phyloP scores from a whole-genome alignment of 345 rosid species.

The Physaria fendleri region DNA sequence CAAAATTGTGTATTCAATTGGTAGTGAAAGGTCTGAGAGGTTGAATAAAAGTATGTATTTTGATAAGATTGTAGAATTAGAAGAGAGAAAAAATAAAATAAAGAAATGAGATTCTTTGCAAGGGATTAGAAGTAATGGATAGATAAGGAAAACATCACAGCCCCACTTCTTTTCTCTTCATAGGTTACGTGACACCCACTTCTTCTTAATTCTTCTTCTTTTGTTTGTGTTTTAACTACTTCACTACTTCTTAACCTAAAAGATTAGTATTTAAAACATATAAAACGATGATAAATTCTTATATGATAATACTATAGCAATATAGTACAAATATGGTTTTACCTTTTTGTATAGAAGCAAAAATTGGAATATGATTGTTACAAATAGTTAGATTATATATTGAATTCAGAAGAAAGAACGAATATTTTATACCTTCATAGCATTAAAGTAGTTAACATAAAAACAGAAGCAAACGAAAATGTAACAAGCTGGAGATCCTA shows the following conservation, averaged over 20 bases:
- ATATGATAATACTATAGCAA: background rate
- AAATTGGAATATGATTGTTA: background rate
- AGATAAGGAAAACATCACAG: slow-evolving; percentile 21
- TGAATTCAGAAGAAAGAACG: too few relatives aligned
- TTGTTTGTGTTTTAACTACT: background rate
- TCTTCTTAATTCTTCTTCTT: background rate
- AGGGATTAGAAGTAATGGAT: slow-evolving; percentile 17
- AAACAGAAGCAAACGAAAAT: slow-evolving; percentile 3
- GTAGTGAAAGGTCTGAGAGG: background rate
- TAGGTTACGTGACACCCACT: slow-evolving; percentile 33
- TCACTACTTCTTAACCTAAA: background rate
- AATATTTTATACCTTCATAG: background rate
- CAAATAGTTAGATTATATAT: background rate
- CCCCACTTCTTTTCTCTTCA: slow-evolving; percentile 24
- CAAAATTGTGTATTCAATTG: background rate
- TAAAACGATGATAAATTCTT: background rate
- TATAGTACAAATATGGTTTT: background rate
- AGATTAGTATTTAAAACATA: background rate
- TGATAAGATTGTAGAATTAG: background rate
- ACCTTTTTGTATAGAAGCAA: background rate
- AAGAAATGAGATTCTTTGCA: slow-evolving; percentile 16
- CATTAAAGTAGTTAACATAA: background rate
- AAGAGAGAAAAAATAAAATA: background rate
- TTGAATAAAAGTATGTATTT: background rate
- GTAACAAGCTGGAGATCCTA: background rate